Evolutionary conservation across 208 protist species (phyloP), one percentile per base, ranked within the genome.

Genomic region (Wallacemonas sp.): DNA sequence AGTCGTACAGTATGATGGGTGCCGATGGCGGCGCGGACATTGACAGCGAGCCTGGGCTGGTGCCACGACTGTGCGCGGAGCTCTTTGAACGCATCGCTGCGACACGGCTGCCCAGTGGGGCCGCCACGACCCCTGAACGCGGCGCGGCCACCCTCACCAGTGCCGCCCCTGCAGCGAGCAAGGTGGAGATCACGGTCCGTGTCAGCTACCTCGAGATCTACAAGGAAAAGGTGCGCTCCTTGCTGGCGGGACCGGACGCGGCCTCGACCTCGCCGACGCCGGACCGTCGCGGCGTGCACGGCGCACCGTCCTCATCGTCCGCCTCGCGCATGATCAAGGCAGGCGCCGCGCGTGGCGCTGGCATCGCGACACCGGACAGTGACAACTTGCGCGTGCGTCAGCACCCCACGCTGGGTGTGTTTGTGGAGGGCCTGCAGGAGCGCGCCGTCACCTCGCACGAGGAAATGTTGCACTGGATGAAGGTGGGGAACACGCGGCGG

Each of bases 121-220:
- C n/a, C n/a, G n/a, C n/a, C n/a, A n/a, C n/a, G n/a, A n/a, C n/a
- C n/a, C n/a, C n/a, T n/a, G n/a, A n/a, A n/a, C n/a, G n/a, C n/a
- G n/a, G n/a, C n/a, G n/a, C n/a, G n/a, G n/a, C n/a, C n/a, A n/a
- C n/a, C n/a, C n/a, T n/a, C n/a, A n/a, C n/a, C n/a, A n/a, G n/a
- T n/a, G n/a, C n/a, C n/a, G n/a, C n/a, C n/a, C n/a, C n/a, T n/a
- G n/a, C n/a, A n/a, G n/a, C n/a, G 23, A 52, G 59, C 5, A 75
- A 76, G 68, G 46, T 95, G 3, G 83, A 82, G 14, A 77, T 90
- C 26, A 64, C 36, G 4, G 89, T 97, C 22, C 65, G 82, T n/a
- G 85, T 92, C n/a, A 93, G 86, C 70, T 97, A 95, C 68, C 46
- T 97, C 1, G 92, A 98, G 64, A 98, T 98, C 28, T 98, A 98